These are phyloP conservation scores for Fusarium sp. DNA, from an alignment of 2,329 filamentous ascomycete genomes.

Conservation along the genomic window DNA sequence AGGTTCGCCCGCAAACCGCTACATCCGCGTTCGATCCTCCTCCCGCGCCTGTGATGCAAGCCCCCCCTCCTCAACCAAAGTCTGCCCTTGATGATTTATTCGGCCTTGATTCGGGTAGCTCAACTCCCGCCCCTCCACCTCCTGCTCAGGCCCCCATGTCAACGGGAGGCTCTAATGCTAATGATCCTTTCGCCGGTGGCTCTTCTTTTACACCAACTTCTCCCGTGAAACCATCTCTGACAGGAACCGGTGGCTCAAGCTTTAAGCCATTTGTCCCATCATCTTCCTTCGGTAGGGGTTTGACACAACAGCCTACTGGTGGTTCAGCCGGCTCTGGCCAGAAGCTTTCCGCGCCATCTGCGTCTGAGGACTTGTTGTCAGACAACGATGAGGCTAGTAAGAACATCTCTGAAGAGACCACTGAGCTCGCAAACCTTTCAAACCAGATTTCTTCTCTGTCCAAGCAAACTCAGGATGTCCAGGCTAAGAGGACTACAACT, in stretches of 20 bases:
- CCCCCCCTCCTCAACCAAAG: conserved; percentile 66
- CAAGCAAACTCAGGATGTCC: conserved; percentile 94
- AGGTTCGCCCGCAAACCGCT: conserved; percentile 63
- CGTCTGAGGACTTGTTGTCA: conserved; percentile 86
- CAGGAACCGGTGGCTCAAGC: conserved; percentile 57
- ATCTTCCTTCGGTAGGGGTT: conserved; percentile 88
- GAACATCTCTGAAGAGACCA: conserved; percentile 88
- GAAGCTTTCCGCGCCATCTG: conserved; percentile 58
- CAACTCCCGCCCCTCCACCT: conserved; percentile 63
- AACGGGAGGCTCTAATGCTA: conserved; percentile 77
- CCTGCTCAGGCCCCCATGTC: conserved; percentile 72
- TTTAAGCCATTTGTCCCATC: conserved; percentile 95
- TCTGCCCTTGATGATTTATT: conserved; percentile 95
- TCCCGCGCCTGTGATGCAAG: conserved; percentile 53
- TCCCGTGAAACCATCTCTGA: conserved; percentile 62
- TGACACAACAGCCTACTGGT: conserved; percentile 83
- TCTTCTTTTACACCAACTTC: conserved; percentile 64
- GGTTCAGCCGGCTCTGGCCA: conserved; percentile 57
- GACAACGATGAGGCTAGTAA: conserved; percentile 91
- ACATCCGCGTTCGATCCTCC: conserved; percentile 66
- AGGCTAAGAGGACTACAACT: conserved; percentile 80
- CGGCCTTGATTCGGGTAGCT: conserved; percentile 78
- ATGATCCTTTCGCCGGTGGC: conserved; percentile 72
- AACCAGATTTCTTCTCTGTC: conserved; percentile 93
- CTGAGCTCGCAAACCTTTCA: conserved; percentile 93